phyloP scores from a whole-genome alignment of 1,139 yeast genomes.

The Protomyces pachydermus region DNA sequence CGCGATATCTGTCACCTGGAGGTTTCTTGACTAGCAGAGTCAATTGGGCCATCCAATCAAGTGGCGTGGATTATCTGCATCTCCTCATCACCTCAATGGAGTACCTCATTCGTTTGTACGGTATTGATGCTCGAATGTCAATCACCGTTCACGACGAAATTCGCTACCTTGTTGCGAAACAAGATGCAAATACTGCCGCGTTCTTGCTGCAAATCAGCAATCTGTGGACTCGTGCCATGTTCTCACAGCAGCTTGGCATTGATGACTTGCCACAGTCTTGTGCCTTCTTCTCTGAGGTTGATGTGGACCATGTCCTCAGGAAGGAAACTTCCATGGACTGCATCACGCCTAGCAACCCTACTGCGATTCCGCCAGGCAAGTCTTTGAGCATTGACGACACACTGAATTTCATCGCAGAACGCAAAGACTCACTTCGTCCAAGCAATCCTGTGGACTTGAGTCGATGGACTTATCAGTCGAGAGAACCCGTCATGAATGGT shows the following conservation, averaged over 20 bases:
- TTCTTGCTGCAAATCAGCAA: conserved; percentile 82
- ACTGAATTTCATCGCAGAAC: conserved; percentile 39
- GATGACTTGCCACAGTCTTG: conserved; percentile 87
- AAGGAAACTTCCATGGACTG: conserved; percentile 88
- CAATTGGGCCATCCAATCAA: conserved; percentile 97
- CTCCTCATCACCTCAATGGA: conserved; percentile 82
- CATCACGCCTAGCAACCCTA: conserved; percentile 79
- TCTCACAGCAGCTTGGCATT: conserved; percentile 87
- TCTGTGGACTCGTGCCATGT: conserved; percentile 94
- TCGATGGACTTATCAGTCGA: not conserved
- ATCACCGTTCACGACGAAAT: conserved; percentile 95
- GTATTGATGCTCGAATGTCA: conserved; percentile 70
- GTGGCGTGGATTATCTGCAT: conserved; percentile 95
- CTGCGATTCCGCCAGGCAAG: conserved; percentile 73
- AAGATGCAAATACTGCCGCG: conserved; percentile 70
- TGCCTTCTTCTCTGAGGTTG: conserved; percentile 93
- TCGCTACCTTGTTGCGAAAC: conserved; percentile 68
- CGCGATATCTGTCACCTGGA: conserved; percentile 59
- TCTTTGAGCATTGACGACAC: conserved; percentile 58
- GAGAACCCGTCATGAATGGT: not conserved
- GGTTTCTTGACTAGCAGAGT: conserved; percentile 81
- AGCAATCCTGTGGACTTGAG: not conserved
- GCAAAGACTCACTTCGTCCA: not conserved
- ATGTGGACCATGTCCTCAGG: conserved; percentile 77
- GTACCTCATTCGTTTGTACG: conserved; percentile 60